Conservation (phyloP, 2,329 filamentous ascomycete genomes). For the Neurospora crassa region DNA sequence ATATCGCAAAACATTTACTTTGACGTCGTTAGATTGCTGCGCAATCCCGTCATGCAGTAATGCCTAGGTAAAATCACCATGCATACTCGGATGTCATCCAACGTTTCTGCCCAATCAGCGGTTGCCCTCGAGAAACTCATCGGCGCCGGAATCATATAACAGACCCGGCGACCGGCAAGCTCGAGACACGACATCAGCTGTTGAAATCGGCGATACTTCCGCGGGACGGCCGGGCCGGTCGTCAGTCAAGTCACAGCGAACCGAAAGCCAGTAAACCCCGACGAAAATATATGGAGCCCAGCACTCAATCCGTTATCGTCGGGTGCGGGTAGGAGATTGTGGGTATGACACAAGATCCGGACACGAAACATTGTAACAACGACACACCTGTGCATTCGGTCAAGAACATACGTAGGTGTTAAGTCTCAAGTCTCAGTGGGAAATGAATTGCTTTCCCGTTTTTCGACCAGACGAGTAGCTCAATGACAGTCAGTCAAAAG, state of each 20-base stretch:
- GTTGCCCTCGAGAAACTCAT: background rate
- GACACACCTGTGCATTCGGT: background rate
- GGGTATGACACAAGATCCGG: background rate
- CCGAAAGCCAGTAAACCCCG: background rate
- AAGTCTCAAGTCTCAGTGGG: background rate
- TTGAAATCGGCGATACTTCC: background rate
- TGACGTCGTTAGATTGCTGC: background rate
- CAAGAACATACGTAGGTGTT: background rate
- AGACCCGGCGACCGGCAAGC: background rate
- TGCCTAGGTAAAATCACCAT: background rate
- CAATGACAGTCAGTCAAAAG: background rate
- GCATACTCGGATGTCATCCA: background rate
- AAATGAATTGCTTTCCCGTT: background rate
- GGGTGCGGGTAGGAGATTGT: background rate
- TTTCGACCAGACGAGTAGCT: background rate
- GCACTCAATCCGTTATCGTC: background rate
- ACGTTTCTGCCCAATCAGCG: background rate
- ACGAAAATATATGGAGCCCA: background rate
- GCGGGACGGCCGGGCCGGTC: background rate
- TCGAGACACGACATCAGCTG: background rate
- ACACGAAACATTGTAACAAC: background rate
- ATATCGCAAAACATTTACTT: background rate
- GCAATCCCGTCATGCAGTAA: background rate
- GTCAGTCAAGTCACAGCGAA: background rate
- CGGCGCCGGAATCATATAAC: background rate